phyloP scores from a whole-genome alignment of 768 basidiomycete species.

The Termitomyces eurrhizus region DNA sequence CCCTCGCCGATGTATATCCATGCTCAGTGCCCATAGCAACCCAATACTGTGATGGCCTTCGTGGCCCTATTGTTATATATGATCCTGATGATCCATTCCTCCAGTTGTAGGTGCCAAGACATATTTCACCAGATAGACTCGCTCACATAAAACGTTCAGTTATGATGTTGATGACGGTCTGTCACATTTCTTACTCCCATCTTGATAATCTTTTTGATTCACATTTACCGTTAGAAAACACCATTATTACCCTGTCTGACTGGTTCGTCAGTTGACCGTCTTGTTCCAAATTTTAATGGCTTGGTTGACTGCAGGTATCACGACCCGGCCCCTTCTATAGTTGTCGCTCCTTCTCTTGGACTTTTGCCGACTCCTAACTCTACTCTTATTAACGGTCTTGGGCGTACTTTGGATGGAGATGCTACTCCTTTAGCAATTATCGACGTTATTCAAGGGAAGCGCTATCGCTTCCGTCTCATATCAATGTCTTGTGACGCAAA shows the following conservation, averaged over 20 bases:
- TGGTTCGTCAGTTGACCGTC: not conserved
- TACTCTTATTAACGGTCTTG: constrained; percentile 1
- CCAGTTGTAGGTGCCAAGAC: not conserved
- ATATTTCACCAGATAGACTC: not conserved
- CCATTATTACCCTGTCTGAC: constrained; percentile 1
- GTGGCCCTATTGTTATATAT: constrained; percentile 4
- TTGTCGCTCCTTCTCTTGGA: not conserved
- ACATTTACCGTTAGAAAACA: not conserved
- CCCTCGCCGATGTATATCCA: not conserved
- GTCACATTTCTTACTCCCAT: not conserved
- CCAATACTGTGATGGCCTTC: constrained; percentile 8
- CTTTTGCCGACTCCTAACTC: not conserved
- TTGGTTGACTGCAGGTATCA: not conserved
- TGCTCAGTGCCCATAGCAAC: not conserved
- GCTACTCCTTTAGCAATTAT: constrained; percentile 29
- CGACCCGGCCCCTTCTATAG: not conserved
- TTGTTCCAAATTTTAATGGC: not conserved
- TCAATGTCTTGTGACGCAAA: constrained; percentile 27
- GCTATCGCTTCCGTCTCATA: constrained; percentile 33
- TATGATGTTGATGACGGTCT: constrained; percentile 2
- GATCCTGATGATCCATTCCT: constrained; percentile 1
- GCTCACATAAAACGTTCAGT: not conserved
- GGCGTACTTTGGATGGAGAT: not conserved
- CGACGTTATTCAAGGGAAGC: constrained; percentile 26
- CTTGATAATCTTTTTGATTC: not conserved